A percentile compares a stretch with the other conserved stretches of the same genome.
Conservation (phyloP, 495 filamentous ascomycete genomes). For the Xylaria intraflava region DNA sequence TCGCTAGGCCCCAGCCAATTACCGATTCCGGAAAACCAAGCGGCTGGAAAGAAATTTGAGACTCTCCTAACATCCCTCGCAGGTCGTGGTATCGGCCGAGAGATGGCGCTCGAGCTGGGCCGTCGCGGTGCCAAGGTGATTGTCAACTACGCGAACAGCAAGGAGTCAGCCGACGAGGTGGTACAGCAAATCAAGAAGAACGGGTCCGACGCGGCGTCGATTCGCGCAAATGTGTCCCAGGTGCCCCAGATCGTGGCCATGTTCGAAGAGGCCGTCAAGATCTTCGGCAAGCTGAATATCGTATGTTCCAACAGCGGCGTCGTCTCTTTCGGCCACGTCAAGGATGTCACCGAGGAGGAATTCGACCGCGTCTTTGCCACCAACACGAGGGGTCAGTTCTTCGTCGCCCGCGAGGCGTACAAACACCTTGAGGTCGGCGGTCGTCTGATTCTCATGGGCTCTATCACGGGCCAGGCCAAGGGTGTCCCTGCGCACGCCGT, state of each 20-base stretch:
- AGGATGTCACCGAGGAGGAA: slow-evolving; percentile 66
- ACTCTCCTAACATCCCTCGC: slow-evolving; percentile 22
- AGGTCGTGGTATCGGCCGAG: slow-evolving; percentile 66
- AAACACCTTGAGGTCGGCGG: slow-evolving; percentile 62
- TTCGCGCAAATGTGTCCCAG: slow-evolving; percentile 70
- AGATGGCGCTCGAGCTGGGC: slow-evolving; percentile 70
- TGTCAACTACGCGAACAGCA: slow-evolving; percentile 69
- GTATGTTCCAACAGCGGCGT: slow-evolving; percentile 66
- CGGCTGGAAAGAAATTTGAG: neutral
- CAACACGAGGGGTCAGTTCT: slow-evolving; percentile 75
- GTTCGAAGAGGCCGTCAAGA: slow-evolving; percentile 51
- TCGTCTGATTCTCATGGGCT: slow-evolving; percentile 57
- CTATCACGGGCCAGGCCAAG: slow-evolving; percentile 45
- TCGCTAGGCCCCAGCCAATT: neutral
- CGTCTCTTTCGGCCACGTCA: slow-evolving; percentile 55
- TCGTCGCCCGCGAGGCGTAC: slow-evolving; percentile 71
- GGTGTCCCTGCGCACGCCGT: slow-evolving; percentile 67
- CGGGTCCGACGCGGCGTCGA: slow-evolving; percentile 55
- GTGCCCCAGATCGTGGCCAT: slow-evolving; percentile 52
- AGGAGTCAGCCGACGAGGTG: slow-evolving; percentile 55
- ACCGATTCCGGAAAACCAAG: slow-evolving; percentile 3
- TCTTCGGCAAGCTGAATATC: slow-evolving; percentile 67
- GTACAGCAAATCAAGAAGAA: slow-evolving; percentile 43
- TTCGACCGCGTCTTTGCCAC: slow-evolving; percentile 72
- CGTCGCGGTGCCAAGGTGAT: slow-evolving; percentile 64